phyloP scores from a whole-genome alignment of 1,139 yeast genomes.

The Lodderomyces theae region DNA sequence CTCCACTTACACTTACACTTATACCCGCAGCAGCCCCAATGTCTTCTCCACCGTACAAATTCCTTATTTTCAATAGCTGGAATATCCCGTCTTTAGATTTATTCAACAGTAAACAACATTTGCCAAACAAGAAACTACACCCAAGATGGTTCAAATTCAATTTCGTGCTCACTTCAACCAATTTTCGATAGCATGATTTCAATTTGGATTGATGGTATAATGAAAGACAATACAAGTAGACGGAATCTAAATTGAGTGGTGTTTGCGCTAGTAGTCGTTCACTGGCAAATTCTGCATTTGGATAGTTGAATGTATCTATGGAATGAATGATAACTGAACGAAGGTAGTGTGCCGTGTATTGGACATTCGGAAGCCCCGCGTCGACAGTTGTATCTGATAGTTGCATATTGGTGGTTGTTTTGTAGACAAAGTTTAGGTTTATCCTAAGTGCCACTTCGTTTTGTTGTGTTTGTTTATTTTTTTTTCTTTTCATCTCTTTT shows the following conservation, averaged over 20 bases:
- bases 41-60: slow-evolving; percentile 55
- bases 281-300: slow-evolving; percentile 77
- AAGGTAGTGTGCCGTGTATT: slow-evolving; percentile 36
- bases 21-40: too few species aligned
- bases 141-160: slow-evolving; percentile 61
- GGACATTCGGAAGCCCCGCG: slow-evolving; percentile 9
- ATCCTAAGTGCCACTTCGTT: background rate
- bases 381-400: slow-evolving; percentile 3
- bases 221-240: slow-evolving; percentile 64
- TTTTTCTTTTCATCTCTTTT: background rate
- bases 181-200: slow-evolving; percentile 57
- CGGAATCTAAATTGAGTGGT: slow-evolving; percentile 45
- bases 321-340: slow-evolving; percentile 63
- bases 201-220: slow-evolving; percentile 53
- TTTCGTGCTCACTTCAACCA: slow-evolving; percentile 24
- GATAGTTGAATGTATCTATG: slow-evolving; percentile 64
- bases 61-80: slow-evolving; percentile 41
- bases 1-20: too few species aligned
- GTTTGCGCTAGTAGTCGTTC: slow-evolving; percentile 67
- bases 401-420: background rate
- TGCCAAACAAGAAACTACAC: slow-evolving; percentile 68
- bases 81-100: slow-evolving; percentile 62
- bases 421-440: background rate
- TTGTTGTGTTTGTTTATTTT: too few species aligned
- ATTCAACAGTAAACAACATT: slow-evolving; percentile 57